Evolutionary conservation across 1,284 basidiomycete genomes (phyloP).

Genomic region (Boletus mariae): DNA sequence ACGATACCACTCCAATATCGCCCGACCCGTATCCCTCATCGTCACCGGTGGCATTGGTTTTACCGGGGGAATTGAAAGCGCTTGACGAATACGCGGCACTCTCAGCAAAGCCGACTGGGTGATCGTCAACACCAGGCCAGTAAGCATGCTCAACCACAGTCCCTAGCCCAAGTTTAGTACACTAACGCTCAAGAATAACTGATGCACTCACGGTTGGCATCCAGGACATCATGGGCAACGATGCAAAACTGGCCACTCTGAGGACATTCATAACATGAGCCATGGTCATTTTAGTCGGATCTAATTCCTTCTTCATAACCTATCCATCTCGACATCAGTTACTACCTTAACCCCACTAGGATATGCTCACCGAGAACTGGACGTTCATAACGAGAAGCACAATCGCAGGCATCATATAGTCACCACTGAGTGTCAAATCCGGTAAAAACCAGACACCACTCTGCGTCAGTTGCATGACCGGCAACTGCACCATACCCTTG

Average conservation of each 20-base stretch:
- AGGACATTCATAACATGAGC: slow-evolving; percentile 75
- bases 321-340: slow-evolving; percentile 26
- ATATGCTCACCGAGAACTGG: slow-evolving; percentile 62
- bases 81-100: slow-evolving; percentile 25
- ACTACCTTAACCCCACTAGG: neutral
- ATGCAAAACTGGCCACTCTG: slow-evolving; percentile 55
- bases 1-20: slow-evolving; percentile 24
- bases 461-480: slow-evolving; percentile 68
- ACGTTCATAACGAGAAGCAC: slow-evolving; percentile 64
- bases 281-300: slow-evolving; percentile 49
- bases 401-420: slow-evolving; percentile 70
- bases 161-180: slow-evolving; percentile 17
- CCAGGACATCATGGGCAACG: slow-evolving; percentile 58
- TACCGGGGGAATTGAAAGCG: slow-evolving; percentile 20
- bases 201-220: slow-evolving; percentile 51
- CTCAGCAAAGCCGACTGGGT: slow-evolving; percentile 25
- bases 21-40: slow-evolving; percentile 28
- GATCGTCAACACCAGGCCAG: slow-evolving; percentile 21
- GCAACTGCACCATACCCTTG: slow-evolving; percentile 66
- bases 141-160: slow-evolving; percentile 30
- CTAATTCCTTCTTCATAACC: slow-evolving; percentile 59
- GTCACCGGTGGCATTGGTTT: slow-evolving; percentile 19
- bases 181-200: neutral
- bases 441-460: slow-evolving; percentile 78
- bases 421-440: slow-evolving; percentile 82